Conservation (phyloP, 1,139 yeast genomes). For the Zygosaccharomyces sapae region DNA sequence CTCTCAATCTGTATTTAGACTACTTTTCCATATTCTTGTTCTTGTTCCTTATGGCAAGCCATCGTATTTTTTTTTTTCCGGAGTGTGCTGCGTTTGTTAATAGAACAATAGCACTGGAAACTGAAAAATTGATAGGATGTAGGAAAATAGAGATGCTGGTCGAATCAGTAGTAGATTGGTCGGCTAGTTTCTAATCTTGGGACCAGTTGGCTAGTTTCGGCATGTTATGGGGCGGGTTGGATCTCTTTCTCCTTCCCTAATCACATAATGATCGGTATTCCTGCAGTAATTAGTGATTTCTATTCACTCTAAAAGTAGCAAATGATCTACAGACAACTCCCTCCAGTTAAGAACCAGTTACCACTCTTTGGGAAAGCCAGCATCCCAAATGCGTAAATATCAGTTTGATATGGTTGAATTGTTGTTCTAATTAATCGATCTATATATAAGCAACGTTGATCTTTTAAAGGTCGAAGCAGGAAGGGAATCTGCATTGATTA, state of each 20-base stretch:
- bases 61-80: constrained; percentile 3
- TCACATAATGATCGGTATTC: background rate
- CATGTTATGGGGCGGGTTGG: background rate
- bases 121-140: background rate
- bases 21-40: background rate
- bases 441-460: background rate
- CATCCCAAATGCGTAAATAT: constrained; percentile 4
- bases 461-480: background rate
- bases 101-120: background rate
- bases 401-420: no score
- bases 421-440: background rate
- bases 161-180: background rate
- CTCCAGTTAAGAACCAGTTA: background rate
- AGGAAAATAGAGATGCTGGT: background rate
- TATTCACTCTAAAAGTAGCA: background rate
- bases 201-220: constrained; percentile 7
- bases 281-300: constrained; percentile 1
- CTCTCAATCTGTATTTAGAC: background rate
- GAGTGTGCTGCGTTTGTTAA: background rate
- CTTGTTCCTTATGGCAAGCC: background rate
- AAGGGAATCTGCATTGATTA: background rate
- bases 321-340: constrained; percentile 8
- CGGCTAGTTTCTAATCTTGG: background rate
- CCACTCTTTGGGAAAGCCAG: constrained; percentile 10
- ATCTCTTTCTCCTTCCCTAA: background rate